Percentiles rank a stretch among this genome's conserved stretches.
These are phyloP conservation scores for Ganoderma sp. DNA, from an alignment of 1,284 basidiomycete genomes.

Conservation along the genomic window DNA sequence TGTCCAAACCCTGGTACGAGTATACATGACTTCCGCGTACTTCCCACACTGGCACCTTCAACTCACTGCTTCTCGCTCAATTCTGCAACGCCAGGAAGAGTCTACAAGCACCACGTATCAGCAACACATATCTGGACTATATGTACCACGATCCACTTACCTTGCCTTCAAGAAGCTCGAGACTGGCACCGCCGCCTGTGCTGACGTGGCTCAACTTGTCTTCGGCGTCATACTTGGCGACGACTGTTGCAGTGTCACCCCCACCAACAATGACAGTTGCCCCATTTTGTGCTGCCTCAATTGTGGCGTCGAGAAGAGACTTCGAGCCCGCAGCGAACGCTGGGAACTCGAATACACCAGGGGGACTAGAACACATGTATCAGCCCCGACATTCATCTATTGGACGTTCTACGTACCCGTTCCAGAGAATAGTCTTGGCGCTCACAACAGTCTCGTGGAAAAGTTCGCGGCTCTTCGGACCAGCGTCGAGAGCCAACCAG, in stretches of 20 bases:
- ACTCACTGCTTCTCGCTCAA: conserved; percentile 67
- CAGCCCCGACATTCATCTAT: conserved; percentile 3
- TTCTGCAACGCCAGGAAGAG: conserved; percentile 84
- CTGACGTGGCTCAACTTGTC: conserved; percentile 94
- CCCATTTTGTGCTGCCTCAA: conserved; percentile 88
- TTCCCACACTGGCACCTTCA: conserved; percentile 16
- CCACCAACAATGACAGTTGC: conserved; percentile 94
- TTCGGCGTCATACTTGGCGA: conserved; percentile 83
- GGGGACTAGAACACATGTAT: conserved; percentile 62
- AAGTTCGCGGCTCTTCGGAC: conserved; percentile 80
- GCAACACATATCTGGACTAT: background rate
- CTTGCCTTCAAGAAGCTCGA: conserved; percentile 98
- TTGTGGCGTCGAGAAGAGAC: conserved; percentile 84
- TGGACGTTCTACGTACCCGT: conserved; percentile 64
- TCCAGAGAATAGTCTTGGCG: conserved; percentile 98
- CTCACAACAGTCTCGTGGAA: conserved; percentile 85
- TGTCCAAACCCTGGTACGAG: conserved; percentile 30
- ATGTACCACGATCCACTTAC: conserved; percentile 47
- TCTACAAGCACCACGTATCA: conserved; percentile 48
- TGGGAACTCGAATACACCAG: conserved; percentile 97
- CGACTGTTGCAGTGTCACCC: conserved; percentile 93
- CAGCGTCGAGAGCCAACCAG: conserved; percentile 95
- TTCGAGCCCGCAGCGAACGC: conserved; percentile 89
- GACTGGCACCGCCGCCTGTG: conserved; percentile 95
- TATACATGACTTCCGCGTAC: conserved; percentile 28